Conservation (phyloP, 1,284 basidiomycete genomes). For the Mycena citricolor region DNA sequence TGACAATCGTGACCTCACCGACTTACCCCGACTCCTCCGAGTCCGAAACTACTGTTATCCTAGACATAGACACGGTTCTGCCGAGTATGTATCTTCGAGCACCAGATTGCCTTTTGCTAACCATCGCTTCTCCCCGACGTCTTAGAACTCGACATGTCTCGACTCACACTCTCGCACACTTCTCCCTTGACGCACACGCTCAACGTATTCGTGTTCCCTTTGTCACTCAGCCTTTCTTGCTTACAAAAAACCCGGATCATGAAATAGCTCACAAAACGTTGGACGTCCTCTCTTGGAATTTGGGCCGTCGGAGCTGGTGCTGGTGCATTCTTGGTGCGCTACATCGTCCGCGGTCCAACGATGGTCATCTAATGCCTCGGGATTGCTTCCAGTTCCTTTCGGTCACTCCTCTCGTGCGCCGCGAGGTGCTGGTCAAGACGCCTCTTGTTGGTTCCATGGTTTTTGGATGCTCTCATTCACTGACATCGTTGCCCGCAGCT, state of each 20-base stretch:
- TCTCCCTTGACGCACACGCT: slow-evolving; percentile 32
- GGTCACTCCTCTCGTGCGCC: slow-evolving; percentile 65
- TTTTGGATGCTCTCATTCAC: slow-evolving; percentile 6
- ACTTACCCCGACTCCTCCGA: too few species aligned
- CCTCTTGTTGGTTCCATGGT: slow-evolving; percentile 48
- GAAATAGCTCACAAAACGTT: slow-evolving; percentile 49
- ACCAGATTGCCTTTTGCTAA: too few species aligned
- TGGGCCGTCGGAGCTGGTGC: slow-evolving; percentile 73
- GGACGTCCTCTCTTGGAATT: slow-evolving; percentile 57
- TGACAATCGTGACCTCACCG: too few species aligned
- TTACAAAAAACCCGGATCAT: slow-evolving; percentile 2
- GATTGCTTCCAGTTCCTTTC: slow-evolving; percentile 51
- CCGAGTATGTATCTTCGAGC: too few species aligned
- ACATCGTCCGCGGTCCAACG: slow-evolving; percentile 9
- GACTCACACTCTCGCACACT: slow-evolving; percentile 15
- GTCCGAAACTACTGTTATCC: too few species aligned
- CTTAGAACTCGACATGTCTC: slow-evolving; percentile 1
- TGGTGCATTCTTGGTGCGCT: slow-evolving; percentile 62
- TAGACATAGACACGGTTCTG: too few species aligned
- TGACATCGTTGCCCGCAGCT: slow-evolving; percentile 58
- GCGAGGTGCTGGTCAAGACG: slow-evolving; percentile 56
- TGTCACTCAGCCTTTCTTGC: neutral
- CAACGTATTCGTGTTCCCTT: slow-evolving; percentile 29
- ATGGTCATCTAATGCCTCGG: slow-evolving; percentile 10
- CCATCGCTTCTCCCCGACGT: too few species aligned